phyloP scores from a whole-genome alignment of 768 basidiomycete genomes.

The Russula earlei region DNA sequence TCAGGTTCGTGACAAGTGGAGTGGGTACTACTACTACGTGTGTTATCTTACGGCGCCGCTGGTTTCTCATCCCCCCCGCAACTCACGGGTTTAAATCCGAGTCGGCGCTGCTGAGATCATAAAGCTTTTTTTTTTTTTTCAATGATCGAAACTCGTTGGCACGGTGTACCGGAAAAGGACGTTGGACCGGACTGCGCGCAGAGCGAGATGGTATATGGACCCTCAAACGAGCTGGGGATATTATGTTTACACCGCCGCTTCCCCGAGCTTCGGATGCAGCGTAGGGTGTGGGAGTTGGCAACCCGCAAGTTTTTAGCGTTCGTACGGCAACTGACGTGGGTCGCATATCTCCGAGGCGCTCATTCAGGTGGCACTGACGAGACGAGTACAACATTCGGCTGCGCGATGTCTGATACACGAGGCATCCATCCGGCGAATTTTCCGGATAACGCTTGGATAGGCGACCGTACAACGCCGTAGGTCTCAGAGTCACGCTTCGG shows the following conservation, averaged over 20 bases:
- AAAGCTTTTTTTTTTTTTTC: not conserved
- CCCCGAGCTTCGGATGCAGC: not conserved
- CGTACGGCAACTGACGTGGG: not conserved
- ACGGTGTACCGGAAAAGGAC: not conserved
- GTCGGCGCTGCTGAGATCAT: not conserved
- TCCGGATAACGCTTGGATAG: not conserved
- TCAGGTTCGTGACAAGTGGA: too few relatives aligned
- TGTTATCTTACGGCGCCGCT: too few relatives aligned
- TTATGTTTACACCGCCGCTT: not conserved
- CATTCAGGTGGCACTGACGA: not conserved
- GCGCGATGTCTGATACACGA: slow-evolving; percentile 2
- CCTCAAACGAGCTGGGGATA: not conserved
- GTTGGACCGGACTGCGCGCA: not conserved
- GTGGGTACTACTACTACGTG: too few relatives aligned
- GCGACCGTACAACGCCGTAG: not conserved
- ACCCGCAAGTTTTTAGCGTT: not conserved
- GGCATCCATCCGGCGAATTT: not conserved
- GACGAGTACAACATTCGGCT: not conserved
- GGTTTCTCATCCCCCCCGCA: too few relatives aligned
- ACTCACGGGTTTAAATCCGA: too few relatives aligned
- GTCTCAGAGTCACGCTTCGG: not conserved
- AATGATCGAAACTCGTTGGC: too few relatives aligned
- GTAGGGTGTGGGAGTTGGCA: not conserved
- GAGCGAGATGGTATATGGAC: not conserved
- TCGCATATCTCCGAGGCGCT: not conserved